Evolutionary conservation across 345 rosid species (phyloP).

Genomic region (Eucalyptus urophylla): DNA sequence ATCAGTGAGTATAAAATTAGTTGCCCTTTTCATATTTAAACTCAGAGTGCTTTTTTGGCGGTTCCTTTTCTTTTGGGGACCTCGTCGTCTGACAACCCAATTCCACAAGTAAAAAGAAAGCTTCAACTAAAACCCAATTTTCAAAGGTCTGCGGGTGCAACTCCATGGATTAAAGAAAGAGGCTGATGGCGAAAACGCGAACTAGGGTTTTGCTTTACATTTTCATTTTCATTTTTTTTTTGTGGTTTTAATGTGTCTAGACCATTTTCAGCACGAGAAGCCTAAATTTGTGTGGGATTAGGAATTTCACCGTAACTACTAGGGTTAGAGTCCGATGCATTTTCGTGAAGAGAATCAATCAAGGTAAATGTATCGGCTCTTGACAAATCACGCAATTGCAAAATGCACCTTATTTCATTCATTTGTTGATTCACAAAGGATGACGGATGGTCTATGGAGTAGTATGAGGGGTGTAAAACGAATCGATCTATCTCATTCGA

Average conservation of each 20-base stretch:
- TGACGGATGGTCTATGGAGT: background rate
- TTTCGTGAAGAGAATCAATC: background rate
- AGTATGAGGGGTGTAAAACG: background rate
- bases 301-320: background rate
- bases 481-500: background rate
- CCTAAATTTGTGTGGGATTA: background rate
- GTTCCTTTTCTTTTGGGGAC: background rate
- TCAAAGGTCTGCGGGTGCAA: background rate
- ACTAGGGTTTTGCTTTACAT: background rate
- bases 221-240: background rate
- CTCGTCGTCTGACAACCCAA: background rate
- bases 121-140: background rate
- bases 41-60: background rate
- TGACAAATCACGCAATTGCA: background rate
- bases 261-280: background rate
- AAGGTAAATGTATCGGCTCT: background rate
- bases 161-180: background rate
- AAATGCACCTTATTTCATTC: background rate
- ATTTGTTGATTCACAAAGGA: background rate
- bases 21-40: background rate
- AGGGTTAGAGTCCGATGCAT: background rate
- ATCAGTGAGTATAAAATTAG: background rate
- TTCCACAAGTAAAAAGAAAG: background rate
- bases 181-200: background rate
- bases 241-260: too few relatives aligned